These are phyloP conservation scores for Cardiospermum halicacabum DNA, from an alignment of 345 rosid species.

Conservation along the genomic window DNA sequence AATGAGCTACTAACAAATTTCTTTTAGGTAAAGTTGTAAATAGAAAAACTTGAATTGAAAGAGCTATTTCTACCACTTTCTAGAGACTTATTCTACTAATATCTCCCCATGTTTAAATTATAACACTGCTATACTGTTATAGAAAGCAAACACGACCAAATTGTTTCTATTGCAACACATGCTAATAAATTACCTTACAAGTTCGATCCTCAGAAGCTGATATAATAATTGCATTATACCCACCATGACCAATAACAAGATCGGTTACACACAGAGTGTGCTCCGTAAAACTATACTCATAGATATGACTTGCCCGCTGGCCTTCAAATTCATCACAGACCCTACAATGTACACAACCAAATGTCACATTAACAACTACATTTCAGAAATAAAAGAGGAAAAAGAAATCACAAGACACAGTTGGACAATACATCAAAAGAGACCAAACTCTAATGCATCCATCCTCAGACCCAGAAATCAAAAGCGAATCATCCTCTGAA, in stretches of 20 bases:
- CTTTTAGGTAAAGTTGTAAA: not conserved
- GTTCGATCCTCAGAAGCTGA: constrained; percentile 85
- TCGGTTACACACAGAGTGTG: constrained; percentile 62
- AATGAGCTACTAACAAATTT: not conserved
- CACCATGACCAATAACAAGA: constrained; percentile 61
- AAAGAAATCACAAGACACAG: not conserved
- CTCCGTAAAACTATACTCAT: constrained; percentile 50
- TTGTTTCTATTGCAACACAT: not conserved
- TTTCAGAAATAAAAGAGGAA: not conserved
- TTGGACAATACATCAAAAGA: constrained; percentile 45
- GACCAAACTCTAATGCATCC: constrained; percentile 84
- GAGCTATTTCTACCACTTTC: not conserved
- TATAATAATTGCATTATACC: constrained; percentile 59
- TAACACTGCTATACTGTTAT: not conserved
- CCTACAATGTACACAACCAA: constrained; percentile 29
- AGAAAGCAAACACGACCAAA: not conserved
- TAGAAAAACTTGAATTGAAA: not conserved
- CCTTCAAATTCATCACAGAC: constrained; percentile 57
- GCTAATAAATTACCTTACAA: constrained; percentile 55
- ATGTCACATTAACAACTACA: not conserved
- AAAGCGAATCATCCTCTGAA: constrained; percentile 65
- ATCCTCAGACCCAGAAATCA: constrained; percentile 83
- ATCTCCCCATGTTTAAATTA: no score
- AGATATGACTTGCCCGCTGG: constrained; percentile 50
- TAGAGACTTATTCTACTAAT: not conserved